Base-by-base conservation (phyloP, 768 basidiomycete genomes). In the Lactarius hengduanensis region DNA sequence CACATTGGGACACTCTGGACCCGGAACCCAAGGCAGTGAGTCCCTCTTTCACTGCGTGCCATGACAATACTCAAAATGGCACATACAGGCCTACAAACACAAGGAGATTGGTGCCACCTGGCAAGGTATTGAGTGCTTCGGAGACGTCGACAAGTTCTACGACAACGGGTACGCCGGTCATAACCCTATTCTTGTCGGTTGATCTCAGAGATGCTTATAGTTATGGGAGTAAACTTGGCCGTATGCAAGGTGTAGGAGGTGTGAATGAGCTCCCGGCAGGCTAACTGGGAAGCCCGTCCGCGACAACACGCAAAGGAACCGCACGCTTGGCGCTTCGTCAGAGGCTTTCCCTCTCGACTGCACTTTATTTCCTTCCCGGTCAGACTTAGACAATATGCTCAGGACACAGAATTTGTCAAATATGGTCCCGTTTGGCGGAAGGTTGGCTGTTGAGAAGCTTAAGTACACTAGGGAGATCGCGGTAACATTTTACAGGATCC, bases 251-350 rank as follows among this genome's bases (percentile, higher is more conserved):
- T 38, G 87, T 94, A 4, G 94, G 94, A 11, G 96, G 91, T 74
- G 80, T 91, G 72, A 94, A 93, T 74, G 94, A 96, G 77, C 83
- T 96, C 28, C 96, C 26, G 91, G 91, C 0, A 85, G 95, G 13
- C 80, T 96, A 54, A 91, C 88, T 0, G 80, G 80, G 16, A 75
- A 74, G 18, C 83, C 86, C 2, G 88, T 92, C 32, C 74, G 73
- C 45, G 91, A 93, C 74, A 72, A 81, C 68, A 93, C 91, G 0
- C 88, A 89, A 71, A 91, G 89, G 2, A 94, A 94, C 76, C 76
- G 75, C 11, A 94, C 91, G 0, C 81, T 95, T 34, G 86, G 90
- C 73, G 71, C 10, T 36, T 36, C 34, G 34, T 10, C 34, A 36
- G 34, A 38, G 38, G 38, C 38, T 13, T 15, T 95, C 78, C 92